Evolutionary conservation across 495 filamentous ascomycete species (phyloP), one percentile per base, ranked within the genome.

Genomic region (Xylaria telfairii): DNA sequence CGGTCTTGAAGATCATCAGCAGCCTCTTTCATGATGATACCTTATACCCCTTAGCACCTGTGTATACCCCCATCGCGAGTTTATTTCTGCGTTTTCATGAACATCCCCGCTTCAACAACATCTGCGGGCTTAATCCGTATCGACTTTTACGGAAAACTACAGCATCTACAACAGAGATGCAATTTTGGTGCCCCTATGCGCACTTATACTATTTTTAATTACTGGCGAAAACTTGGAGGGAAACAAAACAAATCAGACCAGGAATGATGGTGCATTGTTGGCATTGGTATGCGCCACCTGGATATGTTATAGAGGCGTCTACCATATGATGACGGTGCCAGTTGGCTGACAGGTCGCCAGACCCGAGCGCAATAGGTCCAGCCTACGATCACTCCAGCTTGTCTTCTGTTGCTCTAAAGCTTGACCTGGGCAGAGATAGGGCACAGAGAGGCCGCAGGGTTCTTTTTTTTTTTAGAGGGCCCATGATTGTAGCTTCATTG

Each of bases 41-140:
- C 68, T 74, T 77, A 78, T 78, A 75, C 76, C 75, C 74, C 68
- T 68, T 70, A 71, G 62, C 63, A 54, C 70, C 66, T 67, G 72
- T 75, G 73, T 72, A 77, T 78, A 78, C 61, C 60, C 65, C 68
- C 37, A 53, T 47, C 49, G 26, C 37, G 51, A 65, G 39, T 65
- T 65, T 28, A 17, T 57, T 64, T 65, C 28, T 47, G 68, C 68
- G 47, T 65, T 65, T 65, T 59, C 26, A 59, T 51, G 44, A 39
- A 54, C 30, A 32, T 70, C 39, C 15, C 49, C 47, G 37, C 26
- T 70, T 70, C 68, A 65, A 65, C 68, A 56, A 26, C 17, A 39
- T 26, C 46, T 6, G 12, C 47, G 47, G 49, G 49, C 61, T 46
- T 44, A n/a, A 30, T 37, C 68, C 26, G 15, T 49, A 39, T 57